phyloP scores from a whole-genome alignment of 257 asterid species.

The Echium plantagineum region DNA sequence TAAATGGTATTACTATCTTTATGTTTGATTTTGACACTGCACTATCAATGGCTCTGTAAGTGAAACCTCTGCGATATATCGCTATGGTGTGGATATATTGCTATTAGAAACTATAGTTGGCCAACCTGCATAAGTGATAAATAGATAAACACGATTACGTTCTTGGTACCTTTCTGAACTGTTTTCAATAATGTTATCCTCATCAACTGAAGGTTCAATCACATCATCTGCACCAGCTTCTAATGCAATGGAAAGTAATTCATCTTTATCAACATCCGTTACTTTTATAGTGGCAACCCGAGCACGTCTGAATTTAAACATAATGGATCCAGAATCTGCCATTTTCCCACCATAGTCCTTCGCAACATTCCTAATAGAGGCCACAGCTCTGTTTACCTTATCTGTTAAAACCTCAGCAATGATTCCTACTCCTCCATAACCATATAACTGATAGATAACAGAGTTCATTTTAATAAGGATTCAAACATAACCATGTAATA shows the following conservation, averaged over 20 bases:
- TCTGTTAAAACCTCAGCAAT: slow-evolving; percentile 74
- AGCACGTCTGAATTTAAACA: slow-evolving; percentile 73
- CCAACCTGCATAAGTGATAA: not conserved
- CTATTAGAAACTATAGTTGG: not conserved
- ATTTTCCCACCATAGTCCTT: slow-evolving; percentile 78
- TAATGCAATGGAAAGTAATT: slow-evolving; percentile 63
- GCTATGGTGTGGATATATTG: no score
- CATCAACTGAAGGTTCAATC: slow-evolving; percentile 58
- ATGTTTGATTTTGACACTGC: no score
- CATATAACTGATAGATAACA: slow-evolving; percentile 51
- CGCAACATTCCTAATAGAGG: slow-evolving; percentile 56
- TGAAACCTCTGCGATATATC: no score
- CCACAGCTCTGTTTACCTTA: slow-evolving; percentile 72
- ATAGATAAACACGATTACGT: not conserved
- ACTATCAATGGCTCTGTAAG: no score
- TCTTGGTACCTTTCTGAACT: slow-evolving; percentile 42
- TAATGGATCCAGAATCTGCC: slow-evolving; percentile 94
- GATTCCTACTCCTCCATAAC: slow-evolving; percentile 91
- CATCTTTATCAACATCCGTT: slow-evolving; percentile 53
- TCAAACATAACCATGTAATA: not conserved
- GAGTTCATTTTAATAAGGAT: not conserved
- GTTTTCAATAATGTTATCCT: slow-evolving; percentile 56
- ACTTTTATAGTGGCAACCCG: slow-evolving; percentile 64
- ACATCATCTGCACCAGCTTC: slow-evolving; percentile 93
- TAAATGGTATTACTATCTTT: no score